A percentile compares a stretch with the other conserved stretches of the same genome.
These are phyloP conservation scores for Marchantia paleacea DNA, from an alignment of 225 moss, liverwort and hornwort species.

Conservation along the genomic window DNA sequence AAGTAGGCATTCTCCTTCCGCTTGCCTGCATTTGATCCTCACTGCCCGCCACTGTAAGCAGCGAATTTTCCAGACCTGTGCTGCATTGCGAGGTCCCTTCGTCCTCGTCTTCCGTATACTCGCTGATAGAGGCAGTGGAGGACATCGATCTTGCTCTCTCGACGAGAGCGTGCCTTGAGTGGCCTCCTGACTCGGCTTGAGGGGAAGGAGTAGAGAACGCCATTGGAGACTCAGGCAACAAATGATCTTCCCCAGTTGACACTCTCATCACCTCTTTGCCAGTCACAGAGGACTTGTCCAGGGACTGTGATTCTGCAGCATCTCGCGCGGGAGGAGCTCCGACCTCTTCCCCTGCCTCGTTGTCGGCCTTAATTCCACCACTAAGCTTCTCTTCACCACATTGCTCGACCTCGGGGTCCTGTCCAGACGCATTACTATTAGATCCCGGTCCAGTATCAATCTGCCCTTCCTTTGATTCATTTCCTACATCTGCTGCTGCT, in stretches of 20 bases:
- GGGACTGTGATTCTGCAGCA: slow-evolving; percentile 16
- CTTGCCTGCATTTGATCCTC: slow-evolving; percentile 19
- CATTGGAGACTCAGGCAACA: background rate
- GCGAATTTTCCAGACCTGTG: slow-evolving; percentile 13
- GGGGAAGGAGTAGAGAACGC: background rate
- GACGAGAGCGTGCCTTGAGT: background rate
- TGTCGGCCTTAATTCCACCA: slow-evolving; percentile 10
- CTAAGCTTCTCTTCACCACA: slow-evolving; percentile 14
- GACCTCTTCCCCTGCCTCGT: slow-evolving; percentile 4
- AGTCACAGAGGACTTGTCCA: background rate
- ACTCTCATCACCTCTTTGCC: slow-evolving; percentile 6
- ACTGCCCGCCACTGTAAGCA: background rate
- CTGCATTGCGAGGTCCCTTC: slow-evolving; percentile 30
- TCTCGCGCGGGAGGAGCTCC: background rate
- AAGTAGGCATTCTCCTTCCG: slow-evolving; percentile 3
- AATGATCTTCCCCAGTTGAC: slow-evolving; percentile 15
- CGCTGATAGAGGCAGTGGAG: slow-evolving; percentile 6
- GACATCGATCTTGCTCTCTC: slow-evolving; percentile 12
- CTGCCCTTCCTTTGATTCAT: slow-evolving; percentile 17
- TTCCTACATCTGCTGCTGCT: background rate
- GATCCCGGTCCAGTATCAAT: slow-evolving; percentile 27
- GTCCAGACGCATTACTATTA: background rate
- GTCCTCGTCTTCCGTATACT: slow-evolving; percentile 10
- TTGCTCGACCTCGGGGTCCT: slow-evolving; percentile 26
- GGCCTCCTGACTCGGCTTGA: slow-evolving; percentile 2